These are phyloP conservation scores for Magnaporthiopsis poae DNA, from an alignment of 2,329 filamentous ascomycete genomes.

Conservation along the genomic window DNA sequence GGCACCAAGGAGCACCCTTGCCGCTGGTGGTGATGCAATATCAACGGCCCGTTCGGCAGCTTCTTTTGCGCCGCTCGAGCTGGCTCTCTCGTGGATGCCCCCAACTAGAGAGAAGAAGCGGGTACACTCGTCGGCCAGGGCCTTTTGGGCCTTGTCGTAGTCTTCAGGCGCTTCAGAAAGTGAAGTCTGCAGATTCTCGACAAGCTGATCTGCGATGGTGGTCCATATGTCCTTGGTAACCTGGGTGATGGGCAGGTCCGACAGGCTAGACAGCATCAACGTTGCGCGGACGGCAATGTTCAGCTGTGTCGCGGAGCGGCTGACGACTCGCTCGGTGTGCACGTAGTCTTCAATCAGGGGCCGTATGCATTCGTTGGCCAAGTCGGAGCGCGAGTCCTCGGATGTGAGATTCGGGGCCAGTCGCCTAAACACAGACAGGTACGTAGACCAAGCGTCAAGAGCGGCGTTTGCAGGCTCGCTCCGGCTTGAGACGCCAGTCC, in stretches of 20 bases:
- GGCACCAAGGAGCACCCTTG: constrained; percentile 25
- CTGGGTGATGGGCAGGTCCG: constrained; percentile 31
- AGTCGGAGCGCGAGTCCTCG: constrained; percentile 31
- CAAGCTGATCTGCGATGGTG: constrained; percentile 49
- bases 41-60: constrained; percentile 17
- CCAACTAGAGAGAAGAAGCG: constrained; percentile 56
- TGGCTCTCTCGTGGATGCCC: constrained; percentile 21
- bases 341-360: constrained; percentile 41
- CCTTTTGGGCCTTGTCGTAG: constrained; percentile 61
- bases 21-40: constrained; percentile 20
- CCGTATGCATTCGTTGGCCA: constrained; percentile 45
- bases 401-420: constrained; percentile 38
- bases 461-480: constrained; percentile 66
- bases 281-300: constrained; percentile 38
- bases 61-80: not conserved
- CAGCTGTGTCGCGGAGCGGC: constrained; percentile 24
- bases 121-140: constrained; percentile 54
- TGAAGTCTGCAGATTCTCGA: constrained; percentile 60
- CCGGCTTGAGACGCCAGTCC: constrained; percentile 59
- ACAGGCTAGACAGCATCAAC: constrained; percentile 30
- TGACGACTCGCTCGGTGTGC: constrained; percentile 32
- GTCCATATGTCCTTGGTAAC: constrained; percentile 52
- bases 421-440: constrained; percentile 53
- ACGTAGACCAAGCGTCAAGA: constrained; percentile 62
- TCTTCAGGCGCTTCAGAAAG: constrained; percentile 74